Evolutionary conservation across 139 green algal genomes (phyloP), one percentile per base, ranked within the genome.

Genomic region (Choricystis sp.): DNA sequence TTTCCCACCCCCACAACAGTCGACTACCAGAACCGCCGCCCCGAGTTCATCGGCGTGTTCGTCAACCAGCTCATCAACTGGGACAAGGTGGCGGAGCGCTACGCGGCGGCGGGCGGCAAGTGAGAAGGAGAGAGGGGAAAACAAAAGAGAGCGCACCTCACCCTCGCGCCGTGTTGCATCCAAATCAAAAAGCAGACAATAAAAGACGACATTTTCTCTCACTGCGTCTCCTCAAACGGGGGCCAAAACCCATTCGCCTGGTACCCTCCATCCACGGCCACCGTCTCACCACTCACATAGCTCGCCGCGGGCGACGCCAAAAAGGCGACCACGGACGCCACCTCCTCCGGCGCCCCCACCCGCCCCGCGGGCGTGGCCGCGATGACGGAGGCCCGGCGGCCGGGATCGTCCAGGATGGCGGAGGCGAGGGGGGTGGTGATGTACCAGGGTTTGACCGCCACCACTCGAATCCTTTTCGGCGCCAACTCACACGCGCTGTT

Each of bases 401-500:
- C 19, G 57, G 74, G 26, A 49, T 89, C 57, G 52, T 78, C 56
- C 28, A 89, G 55, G 26, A 82, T 65, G 66, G 79, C 69, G 40
- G 77, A 68, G 1, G 83, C 82, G 49, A 94, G 64, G 0, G 74
- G 73, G 0, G 90, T 96, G 26, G 72, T 70, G 23, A 79, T 95
- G 76, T 97, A 97, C 83, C 66, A 94, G 1, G 91, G 91, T n/a
- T 84, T 79, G 21, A 98, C 81, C 0, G 73, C 59, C 59, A 96
- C 91, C 19, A 90, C 82, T 0, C 90, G 70, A 31, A 98, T 92
- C 24, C 78, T 74, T 57, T 94, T 64, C 29, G 27, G 31, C 0
- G 84, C 91, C 90, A 90, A 97, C 63, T 97, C 90, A 58, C 81
- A 90, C 1, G 85, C 82, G 26, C 95, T 65, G 60, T 85, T 91